Evolutionary conservation across 495 filamentous ascomycete species (phyloP), one percentile per base, ranked within the genome.

Genomic region (Penicillium flavigenum): DNA sequence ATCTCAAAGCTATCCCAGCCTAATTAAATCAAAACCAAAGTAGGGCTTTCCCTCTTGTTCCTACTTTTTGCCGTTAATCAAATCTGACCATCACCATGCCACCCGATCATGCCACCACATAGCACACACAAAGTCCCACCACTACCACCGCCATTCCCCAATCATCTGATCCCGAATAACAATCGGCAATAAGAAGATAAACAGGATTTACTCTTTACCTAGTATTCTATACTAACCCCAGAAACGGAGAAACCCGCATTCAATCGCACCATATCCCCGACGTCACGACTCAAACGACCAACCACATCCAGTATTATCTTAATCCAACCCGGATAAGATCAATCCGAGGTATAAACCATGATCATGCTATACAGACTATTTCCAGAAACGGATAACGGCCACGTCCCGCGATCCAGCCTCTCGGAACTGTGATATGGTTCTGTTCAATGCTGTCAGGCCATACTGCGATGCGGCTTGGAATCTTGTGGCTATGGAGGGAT

Each of bases 1-100:
- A 9, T 2, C 2, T 17, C 16, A 2, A 17, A 17, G 36, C 2
- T 39, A 7, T 38, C 16, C 6, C 4, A 34, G 31, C 6, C 14
- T n/a, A 2, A 17, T 39, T 39, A 39, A 17, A 17, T n/a, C 16
- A 39, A 9, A 39, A 1, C 2, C 6, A 38, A 38, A 7, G 11
- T n/a, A 38, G 34, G 5, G 7, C 14, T 2, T n/a, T 26, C 14
- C 43, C 10, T 26, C 9, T 43, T 19, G 10, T 45, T 45, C 43
- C 22, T 45, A 16, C 12, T 22, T 57, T 36, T 45, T 41, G 36
- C 45, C 55, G 16, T 44, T 45, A 3, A 1, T 27, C 46, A 46
- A 29, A 54, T 58, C 56, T 56, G 44, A 32, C n/a, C 54, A 61
- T 39, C 24, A 45, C 45, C 44, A 31, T 31, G 22, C 45, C 45